These are phyloP conservation scores for Echinosophora koreensis DNA, from an alignment of 306 rosid species.

Conservation along the genomic window DNA sequence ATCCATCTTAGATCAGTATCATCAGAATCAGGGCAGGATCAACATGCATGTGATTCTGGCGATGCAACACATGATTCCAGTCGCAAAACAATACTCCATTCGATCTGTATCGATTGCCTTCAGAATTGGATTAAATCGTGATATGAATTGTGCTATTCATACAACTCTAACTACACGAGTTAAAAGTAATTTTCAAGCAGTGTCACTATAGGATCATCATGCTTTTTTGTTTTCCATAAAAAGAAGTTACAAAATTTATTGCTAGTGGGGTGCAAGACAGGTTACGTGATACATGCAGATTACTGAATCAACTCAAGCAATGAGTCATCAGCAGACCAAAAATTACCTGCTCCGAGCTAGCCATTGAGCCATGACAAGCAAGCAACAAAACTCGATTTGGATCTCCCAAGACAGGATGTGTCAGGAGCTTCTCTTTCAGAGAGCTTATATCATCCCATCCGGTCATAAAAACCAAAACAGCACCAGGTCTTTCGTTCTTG, in stretches of 20 bases:
- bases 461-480: conserved; percentile 94
- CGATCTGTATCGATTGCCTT: too few species aligned
- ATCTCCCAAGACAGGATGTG: conserved; percentile 81
- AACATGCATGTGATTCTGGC: too few species aligned
- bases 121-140: too few species aligned
- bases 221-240: neutral
- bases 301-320: conserved; percentile 16
- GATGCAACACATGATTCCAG: too few species aligned
- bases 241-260: conserved; percentile 1
- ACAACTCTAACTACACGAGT: too few species aligned
- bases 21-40: too few species aligned
- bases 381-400: conserved; percentile 76
- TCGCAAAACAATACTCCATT: too few species aligned
- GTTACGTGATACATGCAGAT: neutral
- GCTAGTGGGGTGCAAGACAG: conserved; percentile 5
- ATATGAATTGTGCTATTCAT: too few species aligned
- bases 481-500: conserved; percentile 84
- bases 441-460: conserved; percentile 98
- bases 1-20: too few species aligned
- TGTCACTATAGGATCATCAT: conserved; percentile 5
- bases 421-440: conserved; percentile 82
- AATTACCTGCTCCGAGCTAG: conserved; percentile 89
- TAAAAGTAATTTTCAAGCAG: conserved; percentile 21
- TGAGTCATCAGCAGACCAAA: conserved; percentile 36
- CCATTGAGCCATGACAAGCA: conserved; percentile 96